Conservation (phyloP, 78 protist genomes). For the Dictyostelium intermedium region DNA sequence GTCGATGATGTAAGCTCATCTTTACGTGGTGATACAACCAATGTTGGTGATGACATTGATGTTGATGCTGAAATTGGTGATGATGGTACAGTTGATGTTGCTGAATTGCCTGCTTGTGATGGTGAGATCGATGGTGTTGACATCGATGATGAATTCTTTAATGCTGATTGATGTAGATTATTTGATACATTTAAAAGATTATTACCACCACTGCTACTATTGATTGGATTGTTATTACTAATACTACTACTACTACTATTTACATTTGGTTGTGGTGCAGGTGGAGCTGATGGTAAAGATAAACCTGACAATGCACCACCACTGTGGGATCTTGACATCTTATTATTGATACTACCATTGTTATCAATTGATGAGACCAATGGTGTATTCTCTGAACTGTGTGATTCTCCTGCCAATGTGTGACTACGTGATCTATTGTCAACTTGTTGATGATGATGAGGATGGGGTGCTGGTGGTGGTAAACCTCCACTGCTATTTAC, state of each 20-base stretch:
- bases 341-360: background rate
- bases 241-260: background rate
- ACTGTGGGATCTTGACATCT: constrained; percentile 38
- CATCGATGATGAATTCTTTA: background rate
- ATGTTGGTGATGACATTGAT: constrained; percentile 14
- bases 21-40: constrained; percentile 12
- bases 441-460: background rate
- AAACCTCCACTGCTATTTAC: background rate
- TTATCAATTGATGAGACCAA: background rate
- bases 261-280: constrained; percentile 5
- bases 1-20: background rate
- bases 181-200: background rate
- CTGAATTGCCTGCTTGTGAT: background rate
- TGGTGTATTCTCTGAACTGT: constrained; percentile 5
- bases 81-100: constrained; percentile 10
- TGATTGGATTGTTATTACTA: too few species aligned
- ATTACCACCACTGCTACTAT: background rate
- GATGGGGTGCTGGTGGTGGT: background rate
- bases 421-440: constrained; percentile 35
- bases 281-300: constrained; percentile 47
- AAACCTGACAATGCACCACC: constrained; percentile 55
- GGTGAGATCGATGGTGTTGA: constrained; percentile 14
- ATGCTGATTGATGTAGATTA: background rate
- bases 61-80: constrained; percentile 32
- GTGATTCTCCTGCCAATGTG: constrained; percentile 20